These are phyloP conservation scores for Rhinocladiella similis DNA, from an alignment of 2,329 filamentous ascomycete genomes.

Conservation along the genomic window DNA sequence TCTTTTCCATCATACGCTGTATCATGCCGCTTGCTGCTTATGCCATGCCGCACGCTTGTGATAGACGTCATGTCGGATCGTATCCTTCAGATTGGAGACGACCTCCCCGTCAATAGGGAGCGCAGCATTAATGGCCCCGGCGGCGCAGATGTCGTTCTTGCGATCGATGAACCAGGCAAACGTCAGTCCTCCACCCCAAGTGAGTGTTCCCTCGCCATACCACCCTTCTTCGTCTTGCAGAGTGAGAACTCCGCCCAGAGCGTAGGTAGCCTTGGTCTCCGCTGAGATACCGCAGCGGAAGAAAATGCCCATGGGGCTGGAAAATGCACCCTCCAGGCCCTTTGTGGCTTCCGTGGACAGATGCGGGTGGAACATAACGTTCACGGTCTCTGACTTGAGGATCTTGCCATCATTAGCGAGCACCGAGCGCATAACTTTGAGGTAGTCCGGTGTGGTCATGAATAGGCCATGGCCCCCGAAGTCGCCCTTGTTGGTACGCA, in stretches of 20 bases:
- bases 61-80: slow-evolving; percentile 46
- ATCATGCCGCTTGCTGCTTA: slow-evolving; percentile 17
- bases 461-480: slow-evolving; percentile 50
- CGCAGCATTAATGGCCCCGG: slow-evolving; percentile 42
- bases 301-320: slow-evolving; percentile 36
- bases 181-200: slow-evolving; percentile 50
- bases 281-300: slow-evolving; percentile 39
- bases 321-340: slow-evolving; percentile 33
- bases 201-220: slow-evolving; percentile 46
- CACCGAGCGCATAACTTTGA: slow-evolving; percentile 38
- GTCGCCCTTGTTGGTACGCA: slow-evolving; percentile 33
- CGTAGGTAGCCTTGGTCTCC: slow-evolving; percentile 39
- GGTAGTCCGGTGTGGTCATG: slow-evolving; percentile 31
- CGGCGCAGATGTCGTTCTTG: slow-evolving; percentile 47
- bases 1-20: background rate
- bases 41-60: slow-evolving; percentile 39
- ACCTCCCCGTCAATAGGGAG: slow-evolving; percentile 37
- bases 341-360: slow-evolving; percentile 31
- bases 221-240: slow-evolving; percentile 45
- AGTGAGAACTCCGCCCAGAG: slow-evolving; percentile 45
- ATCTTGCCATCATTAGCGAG: slow-evolving; percentile 44
- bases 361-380: slow-evolving; percentile 34
- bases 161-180: slow-evolving; percentile 53
- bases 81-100: slow-evolving; percentile 41
- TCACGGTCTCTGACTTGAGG: slow-evolving; percentile 24